Evolutionary conservation across 2,329 filamentous ascomycete genomes (phyloP), one percentile per base, ranked within the genome.

Genomic region (Arthrobotrys entomopaga): DNA sequence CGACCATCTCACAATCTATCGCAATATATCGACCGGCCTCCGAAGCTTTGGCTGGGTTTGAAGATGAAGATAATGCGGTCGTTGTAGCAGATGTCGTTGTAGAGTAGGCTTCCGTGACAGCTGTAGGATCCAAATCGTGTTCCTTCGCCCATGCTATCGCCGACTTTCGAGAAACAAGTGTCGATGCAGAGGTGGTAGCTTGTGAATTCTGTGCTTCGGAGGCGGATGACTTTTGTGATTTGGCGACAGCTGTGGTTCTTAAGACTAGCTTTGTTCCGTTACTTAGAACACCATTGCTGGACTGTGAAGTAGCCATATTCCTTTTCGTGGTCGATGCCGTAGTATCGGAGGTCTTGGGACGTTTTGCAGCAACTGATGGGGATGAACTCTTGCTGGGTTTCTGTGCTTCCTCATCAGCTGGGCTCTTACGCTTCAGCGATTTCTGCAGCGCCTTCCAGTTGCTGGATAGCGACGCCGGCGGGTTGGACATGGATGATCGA

Each of bases 1-100:
- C 95, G 24, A 99, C 95, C 95, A 99, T 99, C 83, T 99, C 95
- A 82, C 95, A 99, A 83, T 99, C 95, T 53, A 99, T 87, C 19
- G 91, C 91, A 48, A 99, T 83, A 81, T 96, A 99, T 85, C 95
- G 96, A 59, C 94, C 95, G 19, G 93, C 83, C 61, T 92, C 87
- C 40, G 90, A 82, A 4, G 85, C 87, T 22, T 83, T 81, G 26
- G 59, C 50, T 19, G 71, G 42, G 13, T 48, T 56, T 2, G 48
- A 53, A 16, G 57, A 38, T n/a, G n/a, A 34, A 34, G 29, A 7
- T 34, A 34, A 2, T 34, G 29, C 10, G 1, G 29, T 34, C 10
- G 29, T 34, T 15, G 19, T 40, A 4, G 19, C 16, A 24, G 46
- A 24, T 40, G 42, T 38, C 6, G 58, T 49, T 15, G 57, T 26